phyloP scores from a whole-genome alignment of 495 filamentous ascomycete genomes.

The Penicillium argentinense region DNA sequence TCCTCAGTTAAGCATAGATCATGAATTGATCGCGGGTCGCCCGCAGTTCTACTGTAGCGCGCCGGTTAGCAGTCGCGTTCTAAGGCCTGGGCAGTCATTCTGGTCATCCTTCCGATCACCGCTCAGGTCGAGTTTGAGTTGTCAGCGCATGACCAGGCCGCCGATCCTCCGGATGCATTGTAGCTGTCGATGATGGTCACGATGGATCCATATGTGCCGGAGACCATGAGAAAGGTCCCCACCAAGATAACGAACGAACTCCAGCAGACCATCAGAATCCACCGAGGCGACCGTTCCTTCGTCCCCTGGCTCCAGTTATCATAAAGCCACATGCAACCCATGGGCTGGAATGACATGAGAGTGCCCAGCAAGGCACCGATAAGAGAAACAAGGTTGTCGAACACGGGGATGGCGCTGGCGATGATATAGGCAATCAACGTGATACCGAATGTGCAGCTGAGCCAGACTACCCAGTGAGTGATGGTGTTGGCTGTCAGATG shows the following conservation, averaged over 20 bases:
- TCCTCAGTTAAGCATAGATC: not conserved
- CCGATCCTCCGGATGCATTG: conserved; percentile 22
- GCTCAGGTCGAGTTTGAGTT: conserved; percentile 31
- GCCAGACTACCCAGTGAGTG: conserved; percentile 58
- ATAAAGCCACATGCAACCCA: conserved; percentile 48
- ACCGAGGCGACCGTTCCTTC: conserved; percentile 18
- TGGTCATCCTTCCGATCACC: not conserved
- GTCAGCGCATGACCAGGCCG: conserved; percentile 35
- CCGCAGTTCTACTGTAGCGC: too few species aligned
- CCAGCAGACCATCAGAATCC: conserved; percentile 33
- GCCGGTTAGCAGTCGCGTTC: too few species aligned
- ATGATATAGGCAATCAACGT: conserved; percentile 66
- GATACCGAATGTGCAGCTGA: conserved; percentile 53
- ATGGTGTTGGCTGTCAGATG: conserved; percentile 57
- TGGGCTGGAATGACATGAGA: conserved; percentile 44
- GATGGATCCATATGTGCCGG: conserved; percentile 59
- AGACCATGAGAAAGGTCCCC: conserved; percentile 51
- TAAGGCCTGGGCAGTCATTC: too few species aligned
- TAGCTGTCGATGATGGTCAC: conserved; percentile 54
- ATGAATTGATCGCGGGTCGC: not conserved
- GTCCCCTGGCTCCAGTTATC: conserved; percentile 49
- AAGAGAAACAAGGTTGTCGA: conserved; percentile 60
- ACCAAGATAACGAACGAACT: conserved; percentile 26
- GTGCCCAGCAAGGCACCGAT: conserved; percentile 59
- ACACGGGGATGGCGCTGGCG: conserved; percentile 69